Evolutionary conservation across 108 stramenopile genomes (phyloP), one percentile per base, ranked within the genome.

Genomic region (Discostella pseudostelligera): DNA sequence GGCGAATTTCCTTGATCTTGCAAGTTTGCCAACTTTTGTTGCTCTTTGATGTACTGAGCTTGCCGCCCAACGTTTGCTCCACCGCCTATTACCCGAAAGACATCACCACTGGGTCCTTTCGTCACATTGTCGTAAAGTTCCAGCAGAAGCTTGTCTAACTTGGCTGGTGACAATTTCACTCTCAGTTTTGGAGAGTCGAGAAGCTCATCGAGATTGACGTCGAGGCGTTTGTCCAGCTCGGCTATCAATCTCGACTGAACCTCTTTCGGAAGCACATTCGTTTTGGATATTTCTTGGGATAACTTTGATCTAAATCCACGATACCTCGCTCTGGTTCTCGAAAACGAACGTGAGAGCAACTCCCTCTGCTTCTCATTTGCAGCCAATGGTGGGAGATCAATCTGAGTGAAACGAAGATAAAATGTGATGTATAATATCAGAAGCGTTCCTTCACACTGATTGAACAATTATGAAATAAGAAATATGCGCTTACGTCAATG

Each of bases 81-180:
- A 20, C 92, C 92, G 7, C 85, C 86, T 24, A 93, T 85, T 12
- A 88, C 70, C 48, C 92, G 60, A 5, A 93, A 66, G 16, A 89
- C 72, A 48, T 93, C 92, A 39, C 88, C 88, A 59, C 84, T 76
- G 8, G 87, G 87, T 40, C 88, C 80, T 43, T 83, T 57, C 8
- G 72, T 65, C 13, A 93, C 79, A 36, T 56, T 63, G 22, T 93
- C 79, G 61, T 87, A 93, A 7, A 93, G 71, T 36, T 88, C 86
- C 8, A 93, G 74, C 4, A 90, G 76, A 8, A 74, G 70, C 47
- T 86, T 85, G 62, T 93, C 92, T 40, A 93, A 79, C 70, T 93
- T 89, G 37, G 86, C 92, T n/a, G 92, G 88, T n/a, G 92, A 93
- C 20, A 93, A 67, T 59, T 88, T 72, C 4, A 93, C 70, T 4